A percentile compares a stretch with the other conserved stretches of the same genome.
phyloP scores from a whole-genome alignment of 2,329 filamentous ascomycete species.

The Aspergillus fijiensis region DNA sequence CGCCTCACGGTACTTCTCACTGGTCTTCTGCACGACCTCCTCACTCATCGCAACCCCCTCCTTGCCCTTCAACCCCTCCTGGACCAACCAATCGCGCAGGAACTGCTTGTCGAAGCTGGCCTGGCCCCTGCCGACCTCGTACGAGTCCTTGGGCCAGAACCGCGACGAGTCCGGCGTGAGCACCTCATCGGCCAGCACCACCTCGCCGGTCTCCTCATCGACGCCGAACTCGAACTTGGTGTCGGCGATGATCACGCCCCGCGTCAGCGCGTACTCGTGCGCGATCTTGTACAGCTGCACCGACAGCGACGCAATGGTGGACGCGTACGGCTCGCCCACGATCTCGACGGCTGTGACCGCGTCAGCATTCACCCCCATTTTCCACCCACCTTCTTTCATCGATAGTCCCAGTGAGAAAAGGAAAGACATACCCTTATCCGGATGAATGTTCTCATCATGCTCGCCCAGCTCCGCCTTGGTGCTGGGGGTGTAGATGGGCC shows the following conservation, averaged over 20 bases:
- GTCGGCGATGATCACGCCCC: conserved; percentile 74
- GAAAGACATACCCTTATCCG: conserved; percentile 55
- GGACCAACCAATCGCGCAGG: conserved; percentile 77
- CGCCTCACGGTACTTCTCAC: conserved; percentile 72
- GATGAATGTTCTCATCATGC: conserved; percentile 84
- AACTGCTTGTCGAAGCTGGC: conserved; percentile 88
- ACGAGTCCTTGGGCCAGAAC: conserved; percentile 78
- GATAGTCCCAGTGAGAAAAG: background rate
- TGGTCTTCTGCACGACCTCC: conserved; percentile 68
- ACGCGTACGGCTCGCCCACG: conserved; percentile 64
- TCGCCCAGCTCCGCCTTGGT: conserved; percentile 80
- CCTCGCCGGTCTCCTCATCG: conserved; percentile 62
- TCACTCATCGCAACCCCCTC: conserved; percentile 70
- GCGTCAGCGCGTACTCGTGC: conserved; percentile 46
- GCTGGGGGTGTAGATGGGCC: conserved; percentile 73
- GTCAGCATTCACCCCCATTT: no score
- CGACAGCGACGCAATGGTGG: conserved; percentile 63
- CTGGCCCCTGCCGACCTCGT: conserved; percentile 71
- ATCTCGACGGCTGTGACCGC: conserved; percentile 53
- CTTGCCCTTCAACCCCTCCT: conserved; percentile 71
- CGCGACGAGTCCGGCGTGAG: conserved; percentile 79
- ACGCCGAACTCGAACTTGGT: conserved; percentile 77
- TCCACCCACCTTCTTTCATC: background rate
- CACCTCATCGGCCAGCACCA: conserved; percentile 80
- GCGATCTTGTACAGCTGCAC: conserved; percentile 62